phyloP scores from a whole-genome alignment of 345 rosid species.

The Aquilaria sinensis region DNA sequence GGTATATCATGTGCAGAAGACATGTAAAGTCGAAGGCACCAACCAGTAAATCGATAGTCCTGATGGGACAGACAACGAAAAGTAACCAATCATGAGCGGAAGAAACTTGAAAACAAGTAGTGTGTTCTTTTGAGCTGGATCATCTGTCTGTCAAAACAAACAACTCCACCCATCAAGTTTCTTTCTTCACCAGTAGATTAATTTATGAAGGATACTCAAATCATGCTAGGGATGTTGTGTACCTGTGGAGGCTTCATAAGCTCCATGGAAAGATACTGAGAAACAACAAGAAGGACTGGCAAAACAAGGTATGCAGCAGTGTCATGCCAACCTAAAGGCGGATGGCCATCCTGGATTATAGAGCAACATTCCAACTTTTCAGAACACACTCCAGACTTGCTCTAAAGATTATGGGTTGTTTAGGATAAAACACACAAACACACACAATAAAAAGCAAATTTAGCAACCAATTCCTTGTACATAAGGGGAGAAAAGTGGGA shows the following conservation, averaged over 20 bases:
- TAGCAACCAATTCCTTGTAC: neutral
- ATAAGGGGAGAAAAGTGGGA: too few relatives aligned
- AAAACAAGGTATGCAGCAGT: conserved; percentile 95
- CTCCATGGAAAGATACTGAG: conserved; percentile 95
- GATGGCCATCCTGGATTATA: conserved; percentile 85
- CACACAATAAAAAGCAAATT: neutral
- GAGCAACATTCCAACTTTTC: neutral
- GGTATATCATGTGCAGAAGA: too few relatives aligned
- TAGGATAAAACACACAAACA: too few relatives aligned
- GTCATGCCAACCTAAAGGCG: conserved; percentile 92
- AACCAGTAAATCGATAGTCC: conserved; percentile 96
- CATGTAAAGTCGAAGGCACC: conserved; percentile 18
- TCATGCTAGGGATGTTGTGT: conserved; percentile 10
- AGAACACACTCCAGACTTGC: too few relatives aligned
- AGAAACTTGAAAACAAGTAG: conserved; percentile 94
- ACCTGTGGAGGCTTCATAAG: conserved; percentile 99
- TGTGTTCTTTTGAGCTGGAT: conserved; percentile 94
- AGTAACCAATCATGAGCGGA: conserved; percentile 98
- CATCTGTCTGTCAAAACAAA: conserved; percentile 69
- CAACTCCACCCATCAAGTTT: conserved; percentile 7
- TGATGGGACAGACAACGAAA: conserved; percentile 96
- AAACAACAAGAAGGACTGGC: conserved; percentile 84
- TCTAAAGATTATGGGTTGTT: too few relatives aligned
- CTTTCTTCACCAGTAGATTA: neutral
- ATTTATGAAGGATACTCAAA: conserved; percentile 9